phyloP scores from a whole-genome alignment of 805 yeast genomes.

The Saccharomycopsis microspora region DNA sequence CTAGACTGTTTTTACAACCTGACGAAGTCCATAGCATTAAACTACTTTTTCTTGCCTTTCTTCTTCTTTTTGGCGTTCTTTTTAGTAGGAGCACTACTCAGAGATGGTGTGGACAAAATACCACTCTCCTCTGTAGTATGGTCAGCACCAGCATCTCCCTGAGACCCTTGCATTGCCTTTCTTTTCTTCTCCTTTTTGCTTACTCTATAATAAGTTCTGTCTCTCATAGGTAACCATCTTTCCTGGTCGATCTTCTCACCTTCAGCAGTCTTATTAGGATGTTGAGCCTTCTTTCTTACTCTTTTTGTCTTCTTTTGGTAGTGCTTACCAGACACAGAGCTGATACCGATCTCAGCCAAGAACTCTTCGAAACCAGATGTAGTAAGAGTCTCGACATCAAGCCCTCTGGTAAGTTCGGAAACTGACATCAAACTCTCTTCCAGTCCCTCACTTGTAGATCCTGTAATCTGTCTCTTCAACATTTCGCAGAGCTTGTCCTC shows the following conservation, averaged over 20 bases:
- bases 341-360: conserved; percentile 12
- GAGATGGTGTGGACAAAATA: background rate
- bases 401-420: conserved; percentile 20
- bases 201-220: conserved; percentile 74
- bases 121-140: conserved; percentile 30
- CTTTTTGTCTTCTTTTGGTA: conserved; percentile 4
- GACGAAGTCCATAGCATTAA: too few relatives aligned
- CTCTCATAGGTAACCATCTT: conserved; percentile 87
- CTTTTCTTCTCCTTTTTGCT: conserved; percentile 51
- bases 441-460: background rate
- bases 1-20: too few relatives aligned
- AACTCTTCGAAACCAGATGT: conserved; percentile 16
- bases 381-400: conserved; percentile 25
- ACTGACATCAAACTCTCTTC: conserved; percentile 19
- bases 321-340: background rate
- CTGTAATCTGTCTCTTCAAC: background rate
- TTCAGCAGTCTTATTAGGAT: conserved; percentile 16
- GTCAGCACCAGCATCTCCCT: conserved; percentile 32
- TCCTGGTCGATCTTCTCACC: conserved; percentile 42
- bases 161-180: conserved; percentile 40
- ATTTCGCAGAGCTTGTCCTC: conserved; percentile 7
- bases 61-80: conserved; percentile 6
- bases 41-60: conserved; percentile 2
- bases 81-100: background rate
- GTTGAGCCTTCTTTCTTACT: conserved; percentile 20